Evolutionary conservation across 768 basidiomycete genomes (phyloP).

Genomic region (Termitomyces sp.): DNA sequence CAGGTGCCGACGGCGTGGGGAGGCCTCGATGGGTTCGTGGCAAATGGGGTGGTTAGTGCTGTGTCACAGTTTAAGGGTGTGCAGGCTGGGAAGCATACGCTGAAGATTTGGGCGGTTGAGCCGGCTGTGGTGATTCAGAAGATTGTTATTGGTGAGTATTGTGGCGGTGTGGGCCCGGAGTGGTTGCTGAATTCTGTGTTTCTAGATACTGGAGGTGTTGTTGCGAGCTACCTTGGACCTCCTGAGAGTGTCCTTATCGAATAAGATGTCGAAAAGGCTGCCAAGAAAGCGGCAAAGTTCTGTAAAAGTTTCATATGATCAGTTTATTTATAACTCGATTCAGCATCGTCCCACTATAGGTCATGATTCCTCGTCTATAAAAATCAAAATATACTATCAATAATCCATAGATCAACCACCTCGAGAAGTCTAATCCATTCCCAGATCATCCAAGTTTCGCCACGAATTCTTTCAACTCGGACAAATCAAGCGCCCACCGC

Average conservation of each 20-base stretch:
- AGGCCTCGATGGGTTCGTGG: conserved; percentile 46
- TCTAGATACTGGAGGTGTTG: conserved; percentile 53
- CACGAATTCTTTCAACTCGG: conserved; percentile 2
- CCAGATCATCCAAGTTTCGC: background rate
- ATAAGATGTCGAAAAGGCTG: background rate
- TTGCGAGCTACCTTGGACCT: conserved; percentile 58
- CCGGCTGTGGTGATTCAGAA: conserved; percentile 59
- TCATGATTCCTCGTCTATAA: background rate
- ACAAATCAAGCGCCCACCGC: background rate
- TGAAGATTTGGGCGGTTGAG: conserved; percentile 56
- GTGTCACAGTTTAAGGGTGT: conserved; percentile 35
- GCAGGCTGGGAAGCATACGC: conserved; percentile 51
- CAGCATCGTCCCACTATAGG: background rate
- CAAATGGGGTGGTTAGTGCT: conserved; percentile 45
- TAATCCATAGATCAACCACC: no score
- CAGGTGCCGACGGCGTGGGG: conserved; percentile 43
- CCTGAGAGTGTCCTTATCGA: conserved; percentile 45
- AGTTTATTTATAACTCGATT: background rate
- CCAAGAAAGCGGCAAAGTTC: no score
- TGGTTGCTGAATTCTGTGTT: background rate
- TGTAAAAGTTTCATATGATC: background rate
- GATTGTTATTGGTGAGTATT: conserved; percentile 48
- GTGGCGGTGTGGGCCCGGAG: background rate
- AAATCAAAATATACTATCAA: no score
- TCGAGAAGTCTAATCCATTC: no score